phyloP scores from a whole-genome alignment of 2,329 filamentous ascomycete species.

The Fusarium buxicola region DNA sequence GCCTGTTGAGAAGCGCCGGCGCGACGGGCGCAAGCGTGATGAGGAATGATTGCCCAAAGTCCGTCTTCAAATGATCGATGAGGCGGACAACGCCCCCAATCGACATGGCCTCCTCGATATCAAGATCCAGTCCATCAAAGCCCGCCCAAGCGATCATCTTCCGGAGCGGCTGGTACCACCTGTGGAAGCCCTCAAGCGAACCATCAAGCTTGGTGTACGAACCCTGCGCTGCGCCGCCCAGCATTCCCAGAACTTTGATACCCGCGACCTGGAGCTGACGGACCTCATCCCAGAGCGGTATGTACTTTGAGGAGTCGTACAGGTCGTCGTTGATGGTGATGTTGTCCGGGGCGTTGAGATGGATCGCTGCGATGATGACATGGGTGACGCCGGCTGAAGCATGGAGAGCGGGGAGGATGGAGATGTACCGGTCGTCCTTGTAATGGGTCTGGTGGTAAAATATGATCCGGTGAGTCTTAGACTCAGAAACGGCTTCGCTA shows the following conservation, averaged over 20 bases:
- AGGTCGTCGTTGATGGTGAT: conserved; percentile 83
- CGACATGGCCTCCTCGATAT: conserved; percentile 80
- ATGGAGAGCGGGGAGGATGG: conserved; percentile 60
- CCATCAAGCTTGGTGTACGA: conserved; percentile 71
- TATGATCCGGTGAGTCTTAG: conserved; percentile 52
- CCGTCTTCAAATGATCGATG: conserved; percentile 72
- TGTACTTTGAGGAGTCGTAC: conserved; percentile 71
- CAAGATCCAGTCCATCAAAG: conserved; percentile 77
- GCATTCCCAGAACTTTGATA: conserved; percentile 83
- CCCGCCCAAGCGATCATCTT: conserved; percentile 69
- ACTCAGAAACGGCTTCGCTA: not conserved
- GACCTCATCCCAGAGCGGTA: conserved; percentile 81
- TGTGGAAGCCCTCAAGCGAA: conserved; percentile 70
- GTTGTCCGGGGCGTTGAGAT: conserved; percentile 74
- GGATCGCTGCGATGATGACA: conserved; percentile 84
- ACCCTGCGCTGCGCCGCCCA: conserved; percentile 83
- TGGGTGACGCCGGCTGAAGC: conserved; percentile 70
- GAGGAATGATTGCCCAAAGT: conserved; percentile 76
- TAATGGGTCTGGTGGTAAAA: conserved; percentile 64
- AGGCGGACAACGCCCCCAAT: conserved; percentile 72
- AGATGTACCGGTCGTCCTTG: conserved; percentile 55
- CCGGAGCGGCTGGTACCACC: conserved; percentile 76
- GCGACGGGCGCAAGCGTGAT: conserved; percentile 85
- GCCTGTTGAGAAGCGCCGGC: conserved; percentile 68
- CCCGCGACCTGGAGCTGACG: conserved; percentile 75